Percentiles rank a stretch among this genome's conserved stretches.
These are phyloP conservation scores for Linum lewisii DNA, from an alignment of 345 rosid species.

Conservation along the genomic window DNA sequence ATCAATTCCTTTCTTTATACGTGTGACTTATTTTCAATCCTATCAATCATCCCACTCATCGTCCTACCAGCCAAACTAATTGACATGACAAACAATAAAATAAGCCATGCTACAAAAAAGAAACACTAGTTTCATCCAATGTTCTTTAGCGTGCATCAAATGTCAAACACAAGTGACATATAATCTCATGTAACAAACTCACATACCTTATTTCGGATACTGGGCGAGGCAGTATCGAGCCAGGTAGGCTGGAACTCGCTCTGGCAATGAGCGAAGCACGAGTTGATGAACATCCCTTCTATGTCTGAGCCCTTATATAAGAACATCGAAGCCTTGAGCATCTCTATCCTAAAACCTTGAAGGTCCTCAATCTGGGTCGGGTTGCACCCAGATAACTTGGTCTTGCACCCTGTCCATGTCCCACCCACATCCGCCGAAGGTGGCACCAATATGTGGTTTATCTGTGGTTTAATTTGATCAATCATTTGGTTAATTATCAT, in stretches of 20 bases:
- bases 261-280: constrained; percentile 97
- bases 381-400: constrained; percentile 43
- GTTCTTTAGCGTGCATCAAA: too few species aligned
- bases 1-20: too few species aligned
- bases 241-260: constrained; percentile 81
- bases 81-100: too few species aligned
- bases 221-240: constrained; percentile 71
- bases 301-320: constrained; percentile 33
- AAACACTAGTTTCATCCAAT: too few species aligned
- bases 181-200: too few species aligned
- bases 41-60: too few species aligned
- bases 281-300: constrained; percentile 81
- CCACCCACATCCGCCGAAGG: constrained; percentile 60
- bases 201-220: constrained; percentile 54
- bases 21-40: too few species aligned
- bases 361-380: constrained; percentile 41
- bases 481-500: too few species aligned
- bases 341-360: constrained; percentile 76
- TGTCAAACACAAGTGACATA: too few species aligned
- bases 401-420: constrained; percentile 69
- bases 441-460: constrained; percentile 76
- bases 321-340: constrained; percentile 44
- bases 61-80: too few species aligned
- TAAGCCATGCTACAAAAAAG: too few species aligned
- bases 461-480: constrained; percentile 36